Evolutionary conservation across 2,329 filamentous ascomycete species (phyloP).

Genomic region (Pseudogymnoascus sp.): DNA sequence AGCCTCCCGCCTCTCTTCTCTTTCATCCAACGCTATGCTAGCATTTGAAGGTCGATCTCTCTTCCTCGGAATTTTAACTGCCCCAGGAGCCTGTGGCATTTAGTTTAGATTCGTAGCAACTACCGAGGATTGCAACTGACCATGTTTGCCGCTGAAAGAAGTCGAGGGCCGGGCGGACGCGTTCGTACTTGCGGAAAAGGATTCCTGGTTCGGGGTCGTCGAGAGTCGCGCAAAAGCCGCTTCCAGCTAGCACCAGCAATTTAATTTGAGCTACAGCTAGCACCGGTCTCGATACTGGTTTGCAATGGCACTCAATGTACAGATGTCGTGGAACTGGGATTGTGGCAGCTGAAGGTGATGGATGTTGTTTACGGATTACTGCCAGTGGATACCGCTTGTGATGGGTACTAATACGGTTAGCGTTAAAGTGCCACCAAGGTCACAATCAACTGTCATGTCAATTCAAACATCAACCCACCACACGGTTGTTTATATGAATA

Average conservation of each 20-base stretch:
- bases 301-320: not conserved
- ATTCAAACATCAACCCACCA: not conserved
- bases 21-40: not conserved
- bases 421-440: not conserved
- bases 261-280: not conserved
- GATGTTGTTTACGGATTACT: not conserved
- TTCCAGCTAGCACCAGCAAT: not conserved
- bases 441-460: not conserved
- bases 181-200: not conserved
- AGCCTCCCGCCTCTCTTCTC: not conserved
- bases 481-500: not conserved
- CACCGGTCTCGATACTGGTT: not conserved
- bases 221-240: not conserved
- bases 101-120: not conserved
- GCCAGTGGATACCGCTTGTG: not conserved
- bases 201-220: not conserved
- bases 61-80: not conserved
- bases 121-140: not conserved
- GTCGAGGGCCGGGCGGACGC: not conserved
- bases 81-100: not conserved
- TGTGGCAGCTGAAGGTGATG: not conserved
- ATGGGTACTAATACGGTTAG: not conserved
- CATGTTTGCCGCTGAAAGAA: not conserved
- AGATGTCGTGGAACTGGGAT: not conserved
- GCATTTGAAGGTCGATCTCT: constrained; percentile 11